Percentiles rank a stretch among this genome's conserved stretches.
Conservation (phyloP, 306 rosid species). For the Glycine soja region DNA sequence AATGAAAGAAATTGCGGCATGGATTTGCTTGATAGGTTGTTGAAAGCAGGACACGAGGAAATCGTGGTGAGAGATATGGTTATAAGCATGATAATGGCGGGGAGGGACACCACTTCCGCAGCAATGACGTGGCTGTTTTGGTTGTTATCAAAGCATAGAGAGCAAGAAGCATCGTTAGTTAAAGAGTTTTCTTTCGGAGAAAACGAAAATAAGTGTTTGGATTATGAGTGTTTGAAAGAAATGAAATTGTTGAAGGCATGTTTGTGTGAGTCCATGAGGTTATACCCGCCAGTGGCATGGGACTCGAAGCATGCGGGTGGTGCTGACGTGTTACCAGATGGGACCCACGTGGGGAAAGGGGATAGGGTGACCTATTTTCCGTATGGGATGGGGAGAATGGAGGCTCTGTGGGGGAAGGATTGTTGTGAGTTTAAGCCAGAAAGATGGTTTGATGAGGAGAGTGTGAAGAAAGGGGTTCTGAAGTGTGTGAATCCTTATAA, state of each 20-base stretch:
- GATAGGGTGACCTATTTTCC: conserved; percentile 88
- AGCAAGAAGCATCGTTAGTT: conserved; percentile 43
- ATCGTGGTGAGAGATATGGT: conserved; percentile 75
- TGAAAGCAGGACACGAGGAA: conserved; percentile 59
- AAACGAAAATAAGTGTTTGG: conserved; percentile 15
- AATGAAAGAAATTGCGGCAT: background rate
- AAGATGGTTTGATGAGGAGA: conserved; percentile 62
- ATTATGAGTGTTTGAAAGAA: conserved; percentile 60
- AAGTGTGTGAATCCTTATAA: conserved; percentile 64
- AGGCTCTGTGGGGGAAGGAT: conserved; percentile 75
- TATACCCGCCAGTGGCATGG: conserved; percentile 88
- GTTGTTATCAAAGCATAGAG: conserved; percentile 56
- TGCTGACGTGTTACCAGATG: conserved; percentile 70
- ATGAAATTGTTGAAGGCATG: conserved; percentile 71
- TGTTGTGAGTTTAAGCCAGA: conserved; percentile 69
- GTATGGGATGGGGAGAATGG: conserved; percentile 90
- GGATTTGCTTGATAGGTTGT: conserved; percentile 64
- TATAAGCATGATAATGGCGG: conserved; percentile 86
- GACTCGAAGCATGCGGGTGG: conserved; percentile 79
- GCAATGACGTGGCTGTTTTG: conserved; percentile 95
- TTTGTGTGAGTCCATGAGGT: conserved; percentile 78
- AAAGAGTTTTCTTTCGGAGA: conserved; percentile 42
- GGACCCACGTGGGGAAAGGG: conserved; percentile 65
- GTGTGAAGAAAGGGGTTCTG: conserved; percentile 12
- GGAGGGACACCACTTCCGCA: conserved; percentile 83